These are phyloP conservation scores for Puya raimondii DNA, from an alignment of 176 grass and related monocot genomes.

Conservation along the genomic window DNA sequence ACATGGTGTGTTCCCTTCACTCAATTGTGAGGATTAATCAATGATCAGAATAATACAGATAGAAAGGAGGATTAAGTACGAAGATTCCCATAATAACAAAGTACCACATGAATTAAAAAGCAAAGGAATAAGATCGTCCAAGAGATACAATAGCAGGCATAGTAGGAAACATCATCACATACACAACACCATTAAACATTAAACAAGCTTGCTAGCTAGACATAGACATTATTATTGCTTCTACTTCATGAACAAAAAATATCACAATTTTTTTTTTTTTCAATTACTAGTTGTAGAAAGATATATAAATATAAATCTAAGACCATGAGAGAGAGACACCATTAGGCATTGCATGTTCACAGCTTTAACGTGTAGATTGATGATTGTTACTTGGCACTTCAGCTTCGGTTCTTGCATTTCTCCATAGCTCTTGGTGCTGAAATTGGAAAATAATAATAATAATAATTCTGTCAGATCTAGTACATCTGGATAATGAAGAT, in stretches of 20 bases:
- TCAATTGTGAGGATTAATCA: slow-evolving; percentile 43
- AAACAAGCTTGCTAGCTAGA: slow-evolving; percentile 61
- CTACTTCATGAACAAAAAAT: slow-evolving; percentile 45
- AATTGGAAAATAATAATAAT: slow-evolving; percentile 1
- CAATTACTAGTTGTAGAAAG: slow-evolving; percentile 49
- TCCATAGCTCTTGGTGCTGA: slow-evolving; percentile 89
- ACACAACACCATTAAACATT: slow-evolving; percentile 26
- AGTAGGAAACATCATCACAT: slow-evolving; percentile 62
- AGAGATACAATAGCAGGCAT: slow-evolving; percentile 48
- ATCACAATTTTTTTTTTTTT: slow-evolving; percentile 41
- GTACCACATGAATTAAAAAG: slow-evolving; percentile 49
- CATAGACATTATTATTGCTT: slow-evolving; percentile 59
- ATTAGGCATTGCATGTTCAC: neutral
- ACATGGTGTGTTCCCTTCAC: slow-evolving; percentile 72
- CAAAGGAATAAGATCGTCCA: slow-evolving; percentile 66
- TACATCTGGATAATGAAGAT: no score
- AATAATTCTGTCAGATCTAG: no score
- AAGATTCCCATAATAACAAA: slow-evolving; percentile 74
- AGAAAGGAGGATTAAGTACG: no score
- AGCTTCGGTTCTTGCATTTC: slow-evolving; percentile 79
- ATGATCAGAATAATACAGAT: slow-evolving; percentile 21
- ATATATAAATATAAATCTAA: slow-evolving; percentile 42
- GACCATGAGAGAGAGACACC: neutral
- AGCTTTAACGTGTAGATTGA: neutral
- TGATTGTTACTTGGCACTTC: slow-evolving; percentile 13